These are phyloP conservation scores for Colletotrichum orbiculare DNA, from an alignment of 2,329 filamentous ascomycete genomes.

Conservation along the genomic window DNA sequence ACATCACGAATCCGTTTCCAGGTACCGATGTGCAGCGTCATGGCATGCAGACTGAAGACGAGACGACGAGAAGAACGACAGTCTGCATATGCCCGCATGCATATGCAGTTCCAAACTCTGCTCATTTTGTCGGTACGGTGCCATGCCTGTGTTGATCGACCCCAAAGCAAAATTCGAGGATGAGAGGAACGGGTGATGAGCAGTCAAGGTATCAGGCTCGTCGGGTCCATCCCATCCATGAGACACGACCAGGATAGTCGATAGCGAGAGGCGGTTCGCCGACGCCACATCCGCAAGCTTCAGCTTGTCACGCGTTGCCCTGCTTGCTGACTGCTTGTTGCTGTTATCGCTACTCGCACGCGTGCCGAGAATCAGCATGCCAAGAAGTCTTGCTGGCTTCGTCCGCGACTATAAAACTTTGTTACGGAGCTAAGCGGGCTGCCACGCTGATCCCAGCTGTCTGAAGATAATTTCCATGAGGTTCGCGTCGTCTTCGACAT, in stretches of 20 bases:
- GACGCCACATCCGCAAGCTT: constrained; percentile 24
- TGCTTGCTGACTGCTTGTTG: constrained; percentile 9
- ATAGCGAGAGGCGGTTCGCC: constrained; percentile 3
- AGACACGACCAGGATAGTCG: constrained; percentile 18
- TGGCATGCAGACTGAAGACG: neutral
- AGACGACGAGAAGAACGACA: constrained; percentile 25
- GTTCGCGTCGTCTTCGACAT: too few relatives aligned
- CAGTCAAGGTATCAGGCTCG: constrained; percentile 31
- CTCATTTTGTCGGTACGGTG: constrained; percentile 16
- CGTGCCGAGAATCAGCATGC: constrained; percentile 5
- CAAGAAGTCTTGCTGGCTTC: neutral
- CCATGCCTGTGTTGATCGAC: constrained; percentile 34
- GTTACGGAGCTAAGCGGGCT: constrained; percentile 1
- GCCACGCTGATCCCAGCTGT: constrained; percentile 11
- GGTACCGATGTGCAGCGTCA: too few relatives aligned
- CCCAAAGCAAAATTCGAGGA: constrained; percentile 17
- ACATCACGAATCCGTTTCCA: too few relatives aligned
- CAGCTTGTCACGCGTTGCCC: constrained; percentile 9
- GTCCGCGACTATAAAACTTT: neutral
- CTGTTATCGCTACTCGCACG: neutral
- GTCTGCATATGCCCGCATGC: constrained; percentile 1
- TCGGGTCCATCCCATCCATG: constrained; percentile 23
- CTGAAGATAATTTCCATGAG: neutral
- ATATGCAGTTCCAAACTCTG: constrained; percentile 28
- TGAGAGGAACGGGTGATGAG: constrained; percentile 36